Conservation (phyloP, 1,284 basidiomycete species). For the Malassezia restricta region DNA sequence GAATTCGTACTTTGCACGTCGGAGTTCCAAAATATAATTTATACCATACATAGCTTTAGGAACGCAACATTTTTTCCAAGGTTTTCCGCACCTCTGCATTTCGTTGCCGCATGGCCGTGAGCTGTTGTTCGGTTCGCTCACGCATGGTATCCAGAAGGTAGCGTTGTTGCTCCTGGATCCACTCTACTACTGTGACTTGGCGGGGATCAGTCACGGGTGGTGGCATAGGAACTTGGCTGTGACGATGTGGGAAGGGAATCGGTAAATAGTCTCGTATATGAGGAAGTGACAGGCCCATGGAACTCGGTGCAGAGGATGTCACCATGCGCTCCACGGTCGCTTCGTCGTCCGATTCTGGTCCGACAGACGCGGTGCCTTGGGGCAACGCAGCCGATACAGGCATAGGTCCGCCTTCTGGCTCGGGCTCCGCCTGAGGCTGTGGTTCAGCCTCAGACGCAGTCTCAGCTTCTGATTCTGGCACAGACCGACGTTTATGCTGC, state of each 20-base stretch:
- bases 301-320: background rate
- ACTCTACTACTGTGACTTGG: conserved; percentile 11
- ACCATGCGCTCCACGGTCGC: background rate
- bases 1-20: conserved; percentile 55
- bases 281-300: background rate
- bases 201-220: conserved; percentile 4
- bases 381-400: too few relatives aligned
- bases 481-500: too few relatives aligned
- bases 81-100: conserved; percentile 8
- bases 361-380: background rate
- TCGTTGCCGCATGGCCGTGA: conserved; percentile 2
- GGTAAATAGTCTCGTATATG: conserved; percentile 10
- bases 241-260: conserved; percentile 12
- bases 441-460: background rate
- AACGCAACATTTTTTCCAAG: conserved; percentile 9
- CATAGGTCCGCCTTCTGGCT: too few relatives aligned
- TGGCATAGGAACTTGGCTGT: background rate
- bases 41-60: background rate
- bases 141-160: conserved; percentile 14
- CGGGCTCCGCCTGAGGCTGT: background rate
- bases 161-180: conserved; percentile 11
- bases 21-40: background rate
- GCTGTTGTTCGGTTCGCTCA: conserved; percentile 8
- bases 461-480: background rate
- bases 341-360: background rate